Conservation (phyloP, 345 rosid species). For the Eutrema heterophyllum region DNA sequence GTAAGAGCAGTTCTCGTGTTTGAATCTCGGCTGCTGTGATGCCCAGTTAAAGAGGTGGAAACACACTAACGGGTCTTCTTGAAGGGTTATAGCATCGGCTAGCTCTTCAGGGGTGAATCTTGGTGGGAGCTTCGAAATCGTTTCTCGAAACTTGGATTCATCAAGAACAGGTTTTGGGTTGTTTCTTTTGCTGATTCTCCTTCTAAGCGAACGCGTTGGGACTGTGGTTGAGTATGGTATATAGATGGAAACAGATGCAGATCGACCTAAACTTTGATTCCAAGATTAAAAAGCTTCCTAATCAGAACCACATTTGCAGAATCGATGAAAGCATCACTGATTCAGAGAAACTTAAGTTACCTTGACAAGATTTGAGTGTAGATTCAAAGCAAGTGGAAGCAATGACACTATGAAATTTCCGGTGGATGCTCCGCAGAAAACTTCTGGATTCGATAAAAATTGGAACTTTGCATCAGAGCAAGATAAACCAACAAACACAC, state of each 20-base stretch:
- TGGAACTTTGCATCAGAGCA: background rate
- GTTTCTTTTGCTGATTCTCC: conserved; percentile 53
- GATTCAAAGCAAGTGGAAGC: conserved; percentile 44
- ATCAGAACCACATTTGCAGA: background rate
- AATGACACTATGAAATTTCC: conserved; percentile 33
- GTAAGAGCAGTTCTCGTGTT: conserved; percentile 56
- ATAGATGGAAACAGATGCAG: conserved; percentile 10
- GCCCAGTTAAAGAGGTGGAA: conserved; percentile 84
- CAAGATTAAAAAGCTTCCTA: background rate
- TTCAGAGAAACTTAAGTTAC: conserved; percentile 28
- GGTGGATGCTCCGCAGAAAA: conserved; percentile 18
- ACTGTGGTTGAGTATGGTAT: conserved; percentile 44
- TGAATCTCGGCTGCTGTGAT: conserved; percentile 70
- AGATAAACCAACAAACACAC: background rate
- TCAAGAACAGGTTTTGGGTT: conserved; percentile 47
- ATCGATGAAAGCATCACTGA: background rate
- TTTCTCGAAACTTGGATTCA: conserved; percentile 42
- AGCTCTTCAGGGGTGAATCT: conserved; percentile 73
- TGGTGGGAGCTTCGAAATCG: conserved; percentile 56
- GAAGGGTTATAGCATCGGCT: conserved; percentile 44
- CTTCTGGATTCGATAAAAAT: conserved; percentile 20
- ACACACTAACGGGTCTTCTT: conserved; percentile 70
- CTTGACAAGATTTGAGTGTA: conserved; percentile 46
- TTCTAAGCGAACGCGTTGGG: conserved; percentile 55
- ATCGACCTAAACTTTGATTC: conserved; percentile 5